These are phyloP conservation scores for Fusarium falciforme DNA, from an alignment of 2,329 filamentous ascomycete genomes.

Conservation along the genomic window DNA sequence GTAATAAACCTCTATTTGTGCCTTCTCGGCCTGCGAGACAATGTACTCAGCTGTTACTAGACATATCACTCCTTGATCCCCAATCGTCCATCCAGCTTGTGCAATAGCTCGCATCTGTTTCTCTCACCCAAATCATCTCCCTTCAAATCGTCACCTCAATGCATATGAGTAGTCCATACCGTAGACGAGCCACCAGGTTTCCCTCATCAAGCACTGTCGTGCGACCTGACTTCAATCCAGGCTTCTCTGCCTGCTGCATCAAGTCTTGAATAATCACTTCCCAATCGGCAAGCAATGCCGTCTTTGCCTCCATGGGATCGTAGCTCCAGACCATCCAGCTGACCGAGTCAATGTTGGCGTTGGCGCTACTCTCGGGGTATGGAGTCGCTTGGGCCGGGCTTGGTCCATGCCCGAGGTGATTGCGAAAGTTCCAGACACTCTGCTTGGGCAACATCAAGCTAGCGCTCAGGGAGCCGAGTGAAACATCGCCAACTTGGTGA, in stretches of 20 bases:
- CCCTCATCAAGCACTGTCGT: slow-evolving; percentile 55
- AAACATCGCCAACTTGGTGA: slow-evolving; percentile 59
- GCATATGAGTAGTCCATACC: slow-evolving; percentile 12
- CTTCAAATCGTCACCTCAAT: slow-evolving; percentile 21
- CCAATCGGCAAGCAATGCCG: slow-evolving; percentile 51
- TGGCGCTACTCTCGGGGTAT: slow-evolving; percentile 36
- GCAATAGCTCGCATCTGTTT: slow-evolving; percentile 30
- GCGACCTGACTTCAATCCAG: slow-evolving; percentile 51
- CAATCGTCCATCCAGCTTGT: slow-evolving; percentile 25
- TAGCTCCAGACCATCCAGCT: slow-evolving; percentile 7
- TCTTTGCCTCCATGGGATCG: slow-evolving; percentile 39
- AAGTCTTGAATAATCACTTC: slow-evolving; percentile 53
- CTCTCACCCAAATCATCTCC: slow-evolving; percentile 28
- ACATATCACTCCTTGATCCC: slow-evolving; percentile 32
- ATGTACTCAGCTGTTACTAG: slow-evolving; percentile 33
- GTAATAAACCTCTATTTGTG: slow-evolving; percentile 26
- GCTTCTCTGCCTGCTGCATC: slow-evolving; percentile 49
- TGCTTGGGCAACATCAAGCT: slow-evolving; percentile 64
- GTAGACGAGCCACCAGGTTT: slow-evolving; percentile 42
- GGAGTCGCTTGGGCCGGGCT: slow-evolving; percentile 42
- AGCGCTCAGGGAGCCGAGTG: slow-evolving; percentile 65
- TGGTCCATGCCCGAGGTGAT: slow-evolving; percentile 19
- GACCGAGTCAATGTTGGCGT: slow-evolving; percentile 21
- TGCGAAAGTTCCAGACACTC: slow-evolving; percentile 61
- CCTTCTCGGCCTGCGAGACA: slow-evolving; percentile 34